Conservation (phyloP, 768 basidiomycete genomes). For the Inosperma sp. region DNA sequence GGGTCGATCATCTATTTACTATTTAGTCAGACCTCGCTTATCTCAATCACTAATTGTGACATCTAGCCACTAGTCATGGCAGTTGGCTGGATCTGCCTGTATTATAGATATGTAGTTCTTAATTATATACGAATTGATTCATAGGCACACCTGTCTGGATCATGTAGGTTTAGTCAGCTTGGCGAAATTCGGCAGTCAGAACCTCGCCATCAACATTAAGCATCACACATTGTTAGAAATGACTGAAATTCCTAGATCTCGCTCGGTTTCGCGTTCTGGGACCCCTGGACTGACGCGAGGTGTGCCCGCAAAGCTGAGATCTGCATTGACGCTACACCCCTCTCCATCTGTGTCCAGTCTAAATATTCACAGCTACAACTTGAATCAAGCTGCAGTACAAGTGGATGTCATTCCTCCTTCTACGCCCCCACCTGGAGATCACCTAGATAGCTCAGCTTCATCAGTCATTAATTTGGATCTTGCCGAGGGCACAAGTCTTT, state of each 20-base stretch:
- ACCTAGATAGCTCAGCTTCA: conserved; percentile 62
- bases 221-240: too few species aligned
- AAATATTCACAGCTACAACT: conserved; percentile 49
- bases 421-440: conserved; percentile 24
- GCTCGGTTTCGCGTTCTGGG: conserved; percentile 29
- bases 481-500: conserved; percentile 62
- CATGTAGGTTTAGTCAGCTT: too few species aligned
- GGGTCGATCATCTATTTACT: background rate
- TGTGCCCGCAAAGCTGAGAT: conserved; percentile 50
- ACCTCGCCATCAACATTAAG: background rate
- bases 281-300: conserved; percentile 27
- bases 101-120: too few species aligned
- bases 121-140: too few species aligned
- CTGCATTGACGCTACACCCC: conserved; percentile 48
- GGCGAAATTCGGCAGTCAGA: too few species aligned
- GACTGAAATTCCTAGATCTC: too few species aligned
- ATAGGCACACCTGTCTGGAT: too few species aligned
- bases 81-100: too few species aligned
- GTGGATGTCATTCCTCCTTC: conserved; percentile 10
- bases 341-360: conserved; percentile 55
- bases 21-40: too few species aligned
- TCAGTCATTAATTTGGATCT: conserved; percentile 65
- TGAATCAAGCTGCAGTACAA: conserved; percentile 32
- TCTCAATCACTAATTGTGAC: too few species aligned
- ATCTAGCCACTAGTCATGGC: too few species aligned